These are phyloP conservation scores for Pyrenophora graminea DNA, from an alignment of 2,329 filamentous ascomycete species.

Conservation along the genomic window DNA sequence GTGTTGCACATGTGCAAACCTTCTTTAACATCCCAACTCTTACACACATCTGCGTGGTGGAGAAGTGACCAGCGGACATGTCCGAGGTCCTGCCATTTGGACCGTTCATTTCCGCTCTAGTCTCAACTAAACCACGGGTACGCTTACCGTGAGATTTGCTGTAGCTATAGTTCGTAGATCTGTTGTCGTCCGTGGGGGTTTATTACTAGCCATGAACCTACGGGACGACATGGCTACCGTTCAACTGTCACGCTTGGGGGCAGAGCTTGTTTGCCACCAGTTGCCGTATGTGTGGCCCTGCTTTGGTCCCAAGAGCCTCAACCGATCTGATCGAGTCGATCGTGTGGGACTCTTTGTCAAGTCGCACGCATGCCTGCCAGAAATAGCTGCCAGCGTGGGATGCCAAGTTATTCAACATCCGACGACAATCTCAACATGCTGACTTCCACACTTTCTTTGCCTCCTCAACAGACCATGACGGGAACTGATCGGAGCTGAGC, in stretches of 20 bases:
- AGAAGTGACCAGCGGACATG: background rate
- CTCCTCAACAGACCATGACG: constrained; percentile 21
- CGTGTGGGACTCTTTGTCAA: constrained; percentile 23
- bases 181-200: constrained; percentile 14
- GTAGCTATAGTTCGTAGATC: constrained; percentile 13
- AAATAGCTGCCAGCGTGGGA: constrained; percentile 26
- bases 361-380: constrained; percentile 21
- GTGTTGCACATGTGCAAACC: too few species aligned
- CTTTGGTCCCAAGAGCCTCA: constrained; percentile 16
- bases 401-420: constrained; percentile 28
- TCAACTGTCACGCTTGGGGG: constrained; percentile 12
- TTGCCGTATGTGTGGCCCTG: constrained; percentile 11
- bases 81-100: constrained; percentile 1
- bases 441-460: constrained; percentile 5
- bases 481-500: constrained; percentile 1
- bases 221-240: background rate
- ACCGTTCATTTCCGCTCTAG: constrained; percentile 9
- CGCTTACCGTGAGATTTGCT: background rate
- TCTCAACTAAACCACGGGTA: constrained; percentile 1
- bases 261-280: constrained; percentile 14
- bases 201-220: constrained; percentile 1
- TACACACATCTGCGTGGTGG: too few species aligned
- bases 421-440: constrained; percentile 16
- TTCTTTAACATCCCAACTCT: background rate
- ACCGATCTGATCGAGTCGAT: constrained; percentile 20